These are phyloP conservation scores for Thelonectria rubi DNA, from an alignment of 2,329 filamentous ascomycete species.

Conservation along the genomic window DNA sequence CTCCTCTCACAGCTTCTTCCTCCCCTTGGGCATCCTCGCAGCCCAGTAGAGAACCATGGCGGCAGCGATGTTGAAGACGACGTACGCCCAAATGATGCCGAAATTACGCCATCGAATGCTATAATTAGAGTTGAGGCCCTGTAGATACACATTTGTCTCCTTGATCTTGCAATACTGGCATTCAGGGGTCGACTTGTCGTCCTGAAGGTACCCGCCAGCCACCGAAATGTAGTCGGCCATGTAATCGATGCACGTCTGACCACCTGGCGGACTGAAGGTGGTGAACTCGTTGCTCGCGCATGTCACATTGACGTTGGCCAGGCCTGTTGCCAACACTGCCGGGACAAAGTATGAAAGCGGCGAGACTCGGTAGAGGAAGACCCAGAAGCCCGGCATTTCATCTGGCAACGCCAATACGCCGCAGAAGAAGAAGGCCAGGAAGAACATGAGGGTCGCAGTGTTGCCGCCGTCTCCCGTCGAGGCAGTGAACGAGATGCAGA, in stretches of 20 bases:
- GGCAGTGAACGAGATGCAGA: constrained; percentile 74
- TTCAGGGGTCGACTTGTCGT: constrained; percentile 54
- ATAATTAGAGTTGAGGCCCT: constrained; percentile 60
- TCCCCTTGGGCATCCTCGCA: constrained; percentile 53
- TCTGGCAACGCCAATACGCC: constrained; percentile 46
- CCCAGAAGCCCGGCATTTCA: constrained; percentile 63
- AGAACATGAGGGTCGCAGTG: constrained; percentile 70
- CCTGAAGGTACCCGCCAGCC: constrained; percentile 62
- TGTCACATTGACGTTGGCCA: constrained; percentile 70
- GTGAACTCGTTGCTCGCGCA: constrained; percentile 77
- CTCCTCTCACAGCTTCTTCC: constrained; percentile 1
- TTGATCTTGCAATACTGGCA: constrained; percentile 65
- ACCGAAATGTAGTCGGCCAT: constrained; percentile 58
- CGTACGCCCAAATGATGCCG: constrained; percentile 67
- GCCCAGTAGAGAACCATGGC: constrained; percentile 65
- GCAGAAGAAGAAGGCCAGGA: constrained; percentile 57
- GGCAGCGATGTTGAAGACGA: constrained; percentile 64
- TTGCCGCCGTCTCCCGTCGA: constrained; percentile 71
- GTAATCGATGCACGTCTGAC: constrained; percentile 68
- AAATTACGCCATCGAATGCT: constrained; percentile 73
- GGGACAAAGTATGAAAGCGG: constrained; percentile 83
- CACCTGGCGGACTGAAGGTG: constrained; percentile 66
- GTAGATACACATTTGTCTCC: constrained; percentile 61
- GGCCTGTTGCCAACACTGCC: constrained; percentile 73
- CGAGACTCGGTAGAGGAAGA: constrained; percentile 69